Base-by-base conservation (phyloP, 2,329 filamentous ascomycete genomes). In the Cladosporium sp. region DNA sequence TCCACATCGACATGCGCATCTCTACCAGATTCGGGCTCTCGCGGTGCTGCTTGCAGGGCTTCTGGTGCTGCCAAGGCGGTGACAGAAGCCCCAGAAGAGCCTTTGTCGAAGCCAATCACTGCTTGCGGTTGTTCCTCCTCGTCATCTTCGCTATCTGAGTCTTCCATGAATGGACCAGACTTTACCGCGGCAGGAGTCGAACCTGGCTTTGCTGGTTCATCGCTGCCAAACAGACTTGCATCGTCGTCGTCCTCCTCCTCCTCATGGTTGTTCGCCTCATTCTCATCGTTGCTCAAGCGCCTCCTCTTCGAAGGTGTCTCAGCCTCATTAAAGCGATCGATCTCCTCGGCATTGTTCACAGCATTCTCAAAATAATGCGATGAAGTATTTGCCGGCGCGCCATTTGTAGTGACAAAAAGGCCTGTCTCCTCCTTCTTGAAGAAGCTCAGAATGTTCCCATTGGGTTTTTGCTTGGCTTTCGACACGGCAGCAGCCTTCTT, bases 151-250 rank as follows among this genome's bases (percentile, higher is more conserved):
- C 75, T 80, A 48, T 83, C 80, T 1, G 85, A 88, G 53, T 89
- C 85, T 51, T 86, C 79, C 35, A 90, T 62, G 58, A 91, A 91
- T 0, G 85, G 85, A 0, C 80, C 82, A 50, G 67, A 74, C 52
- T 65, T 60, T 54, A 57, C 36, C 18, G 27, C 18, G 16, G 36
- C 27, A 25, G 45, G 36, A 11, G 29, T 22, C n/a, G 11, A 15
- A 4, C 19, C n/a, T 13, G 43, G 18, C 11, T 36, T 29, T 38
- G 32, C 30, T 22, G 39, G 39, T 11, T 43, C 33, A 0, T 50
- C 48, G 25, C 43, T 35, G 22, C 42, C 41, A 25, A 39, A 40
- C 11, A 39, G 29, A 40, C 40, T 40, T 27, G 22, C 39, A 46
- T 42, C 33, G n/a, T 33, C 22, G 18, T 64, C n/a, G n/a, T n/a